Evolutionary conservation across 495 filamentous ascomycete genomes (phyloP), one percentile per base, ranked within the genome.

Genomic region (Immersiella caudata): DNA sequence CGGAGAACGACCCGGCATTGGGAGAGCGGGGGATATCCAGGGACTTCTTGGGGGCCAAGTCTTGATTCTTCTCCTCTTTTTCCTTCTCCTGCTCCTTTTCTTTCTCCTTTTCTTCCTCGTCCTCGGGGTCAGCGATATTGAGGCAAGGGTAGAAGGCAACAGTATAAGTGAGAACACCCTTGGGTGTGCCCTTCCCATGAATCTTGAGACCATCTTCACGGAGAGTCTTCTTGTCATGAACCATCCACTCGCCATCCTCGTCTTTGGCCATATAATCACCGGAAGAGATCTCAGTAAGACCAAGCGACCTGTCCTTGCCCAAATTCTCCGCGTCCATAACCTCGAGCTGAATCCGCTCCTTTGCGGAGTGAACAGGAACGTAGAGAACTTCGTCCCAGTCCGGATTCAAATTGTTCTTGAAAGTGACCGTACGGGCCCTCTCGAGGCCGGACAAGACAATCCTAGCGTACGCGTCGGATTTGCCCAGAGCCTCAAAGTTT

Each of bases 371-470:
- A 64, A 99, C 86, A 0, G 96, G 94, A 0, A 99, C 86, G 76
- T 99, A 99, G 54, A 96, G 84, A 14, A 98, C 87, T 76, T 99
- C 96, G 72, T 99, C 93, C 91, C 91, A 99, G 35, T 96, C 89
- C 2, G 95, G 95, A 71, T 97, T 92, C 21, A 99, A 87, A 72
- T 97, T 97, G 75, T 94, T 99, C 72, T 93, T 88, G 80, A 94
- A 97, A 0, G 95, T 97, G 56, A 99, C 95, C 1, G 96, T 97
- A 61, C 93, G 87, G 21, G 84, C 94, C 73, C 92, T 96, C 72
- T 94, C 90, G 58, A 97, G 85, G 29, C 95, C 94, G 33, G 93
- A 96, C 29, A 97, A 85, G 54, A 97, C 80, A 9, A 97, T 90
- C 20, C 94, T 89, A 25, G 86, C 92, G 73, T 98, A 99, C 0